A percentile compares a stretch with the other conserved stretches of the same genome.
phyloP scores from a whole-genome alignment of 2,329 filamentous ascomycete genomes.

The Chaetomium sp. region DNA sequence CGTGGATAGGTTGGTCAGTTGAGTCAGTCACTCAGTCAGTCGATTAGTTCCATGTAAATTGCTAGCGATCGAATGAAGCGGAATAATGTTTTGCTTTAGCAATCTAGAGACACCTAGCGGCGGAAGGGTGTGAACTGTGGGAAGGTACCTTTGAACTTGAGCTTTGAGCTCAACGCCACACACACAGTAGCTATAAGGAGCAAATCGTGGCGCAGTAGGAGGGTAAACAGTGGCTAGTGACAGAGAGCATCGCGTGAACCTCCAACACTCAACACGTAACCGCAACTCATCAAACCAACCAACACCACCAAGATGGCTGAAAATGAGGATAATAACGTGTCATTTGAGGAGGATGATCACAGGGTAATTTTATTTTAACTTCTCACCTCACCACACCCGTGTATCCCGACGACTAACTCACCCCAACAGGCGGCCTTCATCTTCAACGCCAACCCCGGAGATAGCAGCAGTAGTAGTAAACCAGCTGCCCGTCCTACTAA shows the following conservation, averaged over 20 bases:
- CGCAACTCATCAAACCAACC: background rate
- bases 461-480: slow-evolving; percentile 33
- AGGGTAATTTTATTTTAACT: slow-evolving; percentile 40
- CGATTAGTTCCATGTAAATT: slow-evolving; percentile 8
- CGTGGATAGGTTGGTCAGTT: background rate
- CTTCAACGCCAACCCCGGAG: slow-evolving; percentile 49
- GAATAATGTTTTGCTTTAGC: background rate
- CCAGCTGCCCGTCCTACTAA: slow-evolving; percentile 53
- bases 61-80: slow-evolving; percentile 2
- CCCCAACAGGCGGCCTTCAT: slow-evolving; percentile 61
- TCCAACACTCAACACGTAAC: background rate
- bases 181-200: no score
- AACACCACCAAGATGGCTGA: slow-evolving; percentile 26
- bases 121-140: no score
- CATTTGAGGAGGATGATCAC: slow-evolving; percentile 48
- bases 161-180: slow-evolving; percentile 14
- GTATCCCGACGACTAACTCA: background rate
- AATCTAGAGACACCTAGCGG: no score
- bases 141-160: no score
- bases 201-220: slow-evolving; percentile 12
- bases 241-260: slow-evolving; percentile 3
- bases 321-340: slow-evolving; percentile 17
- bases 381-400: background rate
- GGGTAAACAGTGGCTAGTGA: slow-evolving; percentile 13
- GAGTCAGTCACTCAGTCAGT: background rate